A percentile compares a stretch with the other conserved stretches of the same genome.
Evolutionary conservation across 352 stramenopile genomes (phyloP).

Genomic region (Globisporangium carolinianum): DNA sequence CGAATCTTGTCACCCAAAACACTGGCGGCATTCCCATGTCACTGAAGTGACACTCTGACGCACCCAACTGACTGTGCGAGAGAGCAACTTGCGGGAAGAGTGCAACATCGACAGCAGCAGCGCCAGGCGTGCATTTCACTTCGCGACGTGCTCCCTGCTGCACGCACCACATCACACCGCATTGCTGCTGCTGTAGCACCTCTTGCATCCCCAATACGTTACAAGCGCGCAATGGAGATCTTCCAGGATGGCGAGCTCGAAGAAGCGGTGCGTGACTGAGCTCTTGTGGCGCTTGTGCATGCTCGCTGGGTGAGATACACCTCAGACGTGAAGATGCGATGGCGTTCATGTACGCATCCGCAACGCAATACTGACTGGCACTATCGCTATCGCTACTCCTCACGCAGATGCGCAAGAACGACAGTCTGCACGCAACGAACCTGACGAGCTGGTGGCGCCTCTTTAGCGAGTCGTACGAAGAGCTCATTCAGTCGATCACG

Average conservation of each 20-base stretch:
- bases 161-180: background rate
- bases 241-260: constrained; percentile 77
- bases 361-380: background rate
- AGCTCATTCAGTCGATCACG: constrained; percentile 67
- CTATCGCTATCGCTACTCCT: background rate
- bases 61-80: no score
- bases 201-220: no score
- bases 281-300: background rate
- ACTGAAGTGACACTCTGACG: no score
- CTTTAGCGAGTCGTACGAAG: constrained; percentile 66
- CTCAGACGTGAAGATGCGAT: no score
- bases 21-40: no score
- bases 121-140: background rate
- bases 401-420: constrained; percentile 46
- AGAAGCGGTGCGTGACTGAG: constrained; percentile 36
- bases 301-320: no score
- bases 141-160: background rate
- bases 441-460: constrained; percentile 62
- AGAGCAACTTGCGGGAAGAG: no score
- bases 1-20: no score
- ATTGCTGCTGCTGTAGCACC: no score
- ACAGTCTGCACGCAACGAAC: constrained; percentile 37
- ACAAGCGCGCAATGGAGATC: constrained; percentile 48
- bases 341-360: no score
- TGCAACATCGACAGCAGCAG: no score